Conservation (phyloP, 495 filamentous ascomycete species). For the Aspergillus hancockii region DNA sequence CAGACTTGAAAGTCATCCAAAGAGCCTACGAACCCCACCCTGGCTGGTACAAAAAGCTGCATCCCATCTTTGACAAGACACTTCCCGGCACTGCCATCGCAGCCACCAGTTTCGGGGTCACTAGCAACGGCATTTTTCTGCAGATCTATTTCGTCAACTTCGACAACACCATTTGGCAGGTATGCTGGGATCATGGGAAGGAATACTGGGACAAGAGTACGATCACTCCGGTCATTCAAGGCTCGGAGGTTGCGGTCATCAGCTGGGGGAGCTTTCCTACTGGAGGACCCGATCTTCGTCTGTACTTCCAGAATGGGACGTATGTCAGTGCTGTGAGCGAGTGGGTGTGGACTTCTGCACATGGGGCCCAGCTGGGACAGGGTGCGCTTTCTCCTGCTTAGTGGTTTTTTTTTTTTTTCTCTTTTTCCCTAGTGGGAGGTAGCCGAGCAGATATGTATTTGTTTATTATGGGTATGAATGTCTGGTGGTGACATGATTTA, state of each 20-base stretch:
- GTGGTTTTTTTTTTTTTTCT: too few species aligned
- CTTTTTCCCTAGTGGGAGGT: too few species aligned
- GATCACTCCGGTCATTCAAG: constrained; percentile 16
- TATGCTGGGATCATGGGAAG: constrained; percentile 11
- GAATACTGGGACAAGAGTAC: constrained; percentile 10
- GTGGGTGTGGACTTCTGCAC: constrained; percentile 11
- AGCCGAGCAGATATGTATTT: too few species aligned
- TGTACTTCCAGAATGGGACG: constrained; percentile 26
- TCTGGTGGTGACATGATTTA: too few species aligned
- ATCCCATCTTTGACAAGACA: constrained; percentile 4
- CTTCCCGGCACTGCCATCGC: constrained; percentile 12
- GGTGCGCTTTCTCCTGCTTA: constrained; percentile 18
- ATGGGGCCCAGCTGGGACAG: constrained; percentile 13
- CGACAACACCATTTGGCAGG: not conserved
- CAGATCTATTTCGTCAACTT: constrained; percentile 15
- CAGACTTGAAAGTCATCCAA: constrained; percentile 4
- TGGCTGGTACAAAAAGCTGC: constrained; percentile 21
- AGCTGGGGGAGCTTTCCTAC: constrained; percentile 12
- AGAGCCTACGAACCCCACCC: constrained; percentile 16
- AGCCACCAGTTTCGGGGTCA: constrained; percentile 15
- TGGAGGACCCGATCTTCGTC: constrained; percentile 4
- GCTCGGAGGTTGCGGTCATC: constrained; percentile 15
- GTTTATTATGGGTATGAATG: too few species aligned
- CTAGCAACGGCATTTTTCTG: constrained; percentile 3
- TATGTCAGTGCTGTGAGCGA: constrained; percentile 19